These are phyloP conservation scores for Harringtonia aguacate DNA, from an alignment of 2,329 filamentous ascomycete species.

Conservation along the genomic window DNA sequence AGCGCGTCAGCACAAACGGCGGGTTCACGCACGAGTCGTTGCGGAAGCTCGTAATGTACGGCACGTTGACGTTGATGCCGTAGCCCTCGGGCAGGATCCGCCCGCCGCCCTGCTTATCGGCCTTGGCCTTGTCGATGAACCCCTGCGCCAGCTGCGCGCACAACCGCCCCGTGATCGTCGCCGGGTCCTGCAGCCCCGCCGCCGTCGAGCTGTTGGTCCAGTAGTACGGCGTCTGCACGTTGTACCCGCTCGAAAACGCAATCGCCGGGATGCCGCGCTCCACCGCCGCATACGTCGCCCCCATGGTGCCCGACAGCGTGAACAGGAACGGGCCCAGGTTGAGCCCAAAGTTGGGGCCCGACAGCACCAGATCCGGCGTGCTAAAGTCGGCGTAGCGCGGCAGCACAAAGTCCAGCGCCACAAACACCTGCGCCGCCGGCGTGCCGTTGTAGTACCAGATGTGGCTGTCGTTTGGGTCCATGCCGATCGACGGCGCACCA, in stretches of 20 bases:
- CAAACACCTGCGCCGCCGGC: conserved; percentile 42
- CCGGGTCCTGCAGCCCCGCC: conserved; percentile 12
- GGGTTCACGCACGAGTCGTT: conserved; percentile 12
- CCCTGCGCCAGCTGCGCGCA: conserved; percentile 12
- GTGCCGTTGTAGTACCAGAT: conserved; percentile 54
- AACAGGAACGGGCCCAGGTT: conserved; percentile 44
- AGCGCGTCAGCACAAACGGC: conserved; percentile 12
- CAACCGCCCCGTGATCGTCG: conserved; percentile 11
- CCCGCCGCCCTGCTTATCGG: too few species aligned
- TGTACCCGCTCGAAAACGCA: conserved; percentile 33
- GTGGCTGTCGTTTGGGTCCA: conserved; percentile 37
- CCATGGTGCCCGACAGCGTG: conserved; percentile 38
- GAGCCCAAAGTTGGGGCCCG: conserved; percentile 44
- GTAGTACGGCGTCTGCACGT: conserved; percentile 28
- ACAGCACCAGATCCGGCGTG: conserved; percentile 41
- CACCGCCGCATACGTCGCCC: conserved; percentile 38
- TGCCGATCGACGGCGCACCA: conserved; percentile 36
- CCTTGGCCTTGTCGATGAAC: conserved; percentile 14
- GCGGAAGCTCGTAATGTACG: conserved; percentile 12
- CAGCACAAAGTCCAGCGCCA: conserved; percentile 45
- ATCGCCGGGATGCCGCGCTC: conserved; percentile 38
- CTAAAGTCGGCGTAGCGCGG: conserved; percentile 34
- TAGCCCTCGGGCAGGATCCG: conserved; percentile 15
- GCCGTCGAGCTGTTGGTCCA: conserved; percentile 21
- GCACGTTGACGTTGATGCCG: conserved; percentile 15